Evolutionary conservation across 805 yeast species (phyloP).

Genomic region (Wickerhamomyces sydowiorum): DNA sequence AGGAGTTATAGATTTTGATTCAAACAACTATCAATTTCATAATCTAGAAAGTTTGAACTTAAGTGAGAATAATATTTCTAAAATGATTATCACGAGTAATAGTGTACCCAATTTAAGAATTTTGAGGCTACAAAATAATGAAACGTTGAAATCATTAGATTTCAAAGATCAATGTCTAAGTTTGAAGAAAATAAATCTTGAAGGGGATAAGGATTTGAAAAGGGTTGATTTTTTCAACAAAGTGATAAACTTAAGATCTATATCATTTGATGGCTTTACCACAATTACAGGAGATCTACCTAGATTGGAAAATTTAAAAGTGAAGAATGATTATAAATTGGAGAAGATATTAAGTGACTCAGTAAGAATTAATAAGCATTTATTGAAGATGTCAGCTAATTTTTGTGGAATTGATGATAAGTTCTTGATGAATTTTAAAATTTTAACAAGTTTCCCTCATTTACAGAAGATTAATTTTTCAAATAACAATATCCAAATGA

Average conservation of each 20-base stretch:
- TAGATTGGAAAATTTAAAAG: background rate
- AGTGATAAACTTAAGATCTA: background rate
- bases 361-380: background rate
- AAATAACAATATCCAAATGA: conserved; percentile 8
- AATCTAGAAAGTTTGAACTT: conserved; percentile 30
- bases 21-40: conserved; percentile 1
- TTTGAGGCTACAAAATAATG: conserved; percentile 35
- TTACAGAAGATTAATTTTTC: conserved; percentile 5
- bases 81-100: conserved; percentile 23
- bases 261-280: conserved; percentile 1
- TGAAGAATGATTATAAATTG: background rate
- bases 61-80: conserved; percentile 24
- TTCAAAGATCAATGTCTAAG: background rate
- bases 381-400: background rate
- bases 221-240: background rate
- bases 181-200: conserved; percentile 6
- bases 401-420: background rate
- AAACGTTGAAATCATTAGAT: background rate
- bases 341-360: background rate
- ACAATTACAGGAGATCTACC: background rate
- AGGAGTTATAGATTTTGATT: conserved; percentile 7
- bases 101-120: conserved; percentile 29
- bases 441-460: background rate
- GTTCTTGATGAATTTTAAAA: background rate
- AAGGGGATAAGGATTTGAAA: background rate